These are phyloP conservation scores for Leccinum longicurvipes DNA, from an alignment of 768 basidiomycete species.

Conservation along the genomic window DNA sequence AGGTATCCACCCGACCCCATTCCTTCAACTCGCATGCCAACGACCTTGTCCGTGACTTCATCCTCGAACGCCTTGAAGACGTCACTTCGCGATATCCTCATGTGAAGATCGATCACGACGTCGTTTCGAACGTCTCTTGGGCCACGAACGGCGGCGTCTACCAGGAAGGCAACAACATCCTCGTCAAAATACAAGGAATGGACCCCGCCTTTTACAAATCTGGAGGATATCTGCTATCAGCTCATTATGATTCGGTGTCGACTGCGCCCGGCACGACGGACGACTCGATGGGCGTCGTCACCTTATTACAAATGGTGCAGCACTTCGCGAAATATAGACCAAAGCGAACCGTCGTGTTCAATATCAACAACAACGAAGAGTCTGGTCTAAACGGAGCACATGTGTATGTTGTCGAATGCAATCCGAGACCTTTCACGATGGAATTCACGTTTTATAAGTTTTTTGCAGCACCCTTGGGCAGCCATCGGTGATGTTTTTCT, in stretches of 20 bases:
- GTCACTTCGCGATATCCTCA: slow-evolving; percentile 43
- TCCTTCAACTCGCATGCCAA: slow-evolving; percentile 81
- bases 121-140: slow-evolving; percentile 51
- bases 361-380: slow-evolving; percentile 86
- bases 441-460: slow-evolving; percentile 38
- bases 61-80: slow-evolving; percentile 52
- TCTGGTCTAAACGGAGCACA: slow-evolving; percentile 72
- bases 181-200: slow-evolving; percentile 60
- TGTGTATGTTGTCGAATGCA: slow-evolving; percentile 35
- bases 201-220: slow-evolving; percentile 32
- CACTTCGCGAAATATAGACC: slow-evolving; percentile 50
- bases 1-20: slow-evolving; percentile 71
- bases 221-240: slow-evolving; percentile 68
- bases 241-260: slow-evolving; percentile 80
- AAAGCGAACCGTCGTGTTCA: slow-evolving; percentile 67
- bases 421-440: too few relatives aligned
- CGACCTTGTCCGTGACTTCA: slow-evolving; percentile 57
- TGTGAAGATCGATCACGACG: slow-evolving; percentile 52
- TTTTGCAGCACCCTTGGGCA: slow-evolving; percentile 74
- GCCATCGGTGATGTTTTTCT: slow-evolving; percentile 63
- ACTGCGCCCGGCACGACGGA: slow-evolving; percentile 75
- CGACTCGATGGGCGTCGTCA: slow-evolving; percentile 70
- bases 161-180: slow-evolving; percentile 65
- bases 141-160: slow-evolving; percentile 37
- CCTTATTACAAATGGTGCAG: slow-evolving; percentile 61